Evolutionary conservation across 768 basidiomycete species (phyloP), one percentile per base, ranked within the genome.

Genomic region (Boletus tomentosulus): DNA sequence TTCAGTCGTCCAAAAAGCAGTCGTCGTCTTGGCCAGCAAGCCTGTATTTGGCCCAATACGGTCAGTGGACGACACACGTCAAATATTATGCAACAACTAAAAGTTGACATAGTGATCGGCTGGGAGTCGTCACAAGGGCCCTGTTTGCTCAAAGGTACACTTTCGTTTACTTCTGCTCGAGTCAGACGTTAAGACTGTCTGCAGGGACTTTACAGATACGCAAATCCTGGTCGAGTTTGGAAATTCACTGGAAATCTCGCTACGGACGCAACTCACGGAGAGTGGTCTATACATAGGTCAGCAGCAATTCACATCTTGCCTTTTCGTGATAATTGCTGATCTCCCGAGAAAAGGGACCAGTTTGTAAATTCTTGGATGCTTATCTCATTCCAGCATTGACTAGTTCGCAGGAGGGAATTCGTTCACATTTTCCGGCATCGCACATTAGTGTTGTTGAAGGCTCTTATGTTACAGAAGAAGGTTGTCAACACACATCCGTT

Each of bases 1-100:
- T 15, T 92, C 89, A 5, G 98, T 87, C 9, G 97, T 99, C 0
- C 97, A 99, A 70, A 99, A 98, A 67, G 95, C 97, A 0, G 91
- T 99, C 3, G 92, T 98, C 0, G 90, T 99, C 3, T 76, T 99
- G 34, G 94, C 92, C 4, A 83, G 87, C 12, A 89, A 90, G 65
- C 92, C 93, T 0, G 82, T 95, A 2, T 96, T 96, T 64, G 97
- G 97, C 12, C 92, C 93, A 10, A 92, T 98, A 71, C 83, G 95
- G 87, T 89, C 41, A 35, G 72, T 61, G 27, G 10, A 13, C 22
- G 39, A 30, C 34, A 2, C 2, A 19, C 52, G 9, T 35, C 19
- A 34, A 34, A 34, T 13, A 7, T 27, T 43, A 33, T 33, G 15
- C 39, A 47, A 43, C 6, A 28, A 53, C 62, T 30, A 60, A 31